A percentile compares a stretch with the other conserved stretches of the same genome.
Evolutionary conservation across 495 filamentous ascomycete genomes (phyloP).

Genomic region (Trichoderma gamsii): DNA sequence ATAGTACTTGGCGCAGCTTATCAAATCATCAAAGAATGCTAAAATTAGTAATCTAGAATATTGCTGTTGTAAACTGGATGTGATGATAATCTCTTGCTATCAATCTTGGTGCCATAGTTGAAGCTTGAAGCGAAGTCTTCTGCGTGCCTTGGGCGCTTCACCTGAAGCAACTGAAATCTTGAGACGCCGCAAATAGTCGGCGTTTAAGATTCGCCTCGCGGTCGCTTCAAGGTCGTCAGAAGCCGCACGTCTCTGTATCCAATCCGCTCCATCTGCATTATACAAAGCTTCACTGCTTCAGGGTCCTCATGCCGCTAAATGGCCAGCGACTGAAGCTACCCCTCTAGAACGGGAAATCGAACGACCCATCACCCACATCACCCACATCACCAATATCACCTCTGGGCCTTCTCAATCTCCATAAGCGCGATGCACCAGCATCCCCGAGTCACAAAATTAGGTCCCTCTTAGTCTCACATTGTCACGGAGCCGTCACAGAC

Average conservation of each 20-base stretch:
- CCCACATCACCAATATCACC: not conserved
- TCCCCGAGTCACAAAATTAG: constrained; percentile 9
- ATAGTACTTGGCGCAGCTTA: too few relatives aligned
- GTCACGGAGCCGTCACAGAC: constrained; percentile 12
- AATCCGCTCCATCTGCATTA: not conserved
- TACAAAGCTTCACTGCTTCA: not conserved
- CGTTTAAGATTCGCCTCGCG: not conserved
- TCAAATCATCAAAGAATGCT: not conserved
- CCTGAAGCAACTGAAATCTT: not conserved
- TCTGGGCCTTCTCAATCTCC: constrained; percentile 7
- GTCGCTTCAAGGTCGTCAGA: not conserved
- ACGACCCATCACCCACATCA: not conserved
- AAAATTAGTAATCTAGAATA: not conserved
- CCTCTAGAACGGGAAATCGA: not conserved
- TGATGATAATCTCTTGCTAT: not conserved
- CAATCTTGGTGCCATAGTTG: not conserved
- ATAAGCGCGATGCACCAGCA: constrained; percentile 9
- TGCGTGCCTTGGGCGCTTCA: not conserved
- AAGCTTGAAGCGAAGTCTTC: not conserved
- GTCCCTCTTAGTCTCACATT: not conserved
- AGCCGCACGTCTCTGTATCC: not conserved
- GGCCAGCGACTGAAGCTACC: not conserved
- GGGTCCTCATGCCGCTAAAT: not conserved
- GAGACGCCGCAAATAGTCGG: not conserved
- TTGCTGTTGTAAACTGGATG: not conserved